Conservation (phyloP, 208 protist species). For the Strigomonas culicis region DNA sequence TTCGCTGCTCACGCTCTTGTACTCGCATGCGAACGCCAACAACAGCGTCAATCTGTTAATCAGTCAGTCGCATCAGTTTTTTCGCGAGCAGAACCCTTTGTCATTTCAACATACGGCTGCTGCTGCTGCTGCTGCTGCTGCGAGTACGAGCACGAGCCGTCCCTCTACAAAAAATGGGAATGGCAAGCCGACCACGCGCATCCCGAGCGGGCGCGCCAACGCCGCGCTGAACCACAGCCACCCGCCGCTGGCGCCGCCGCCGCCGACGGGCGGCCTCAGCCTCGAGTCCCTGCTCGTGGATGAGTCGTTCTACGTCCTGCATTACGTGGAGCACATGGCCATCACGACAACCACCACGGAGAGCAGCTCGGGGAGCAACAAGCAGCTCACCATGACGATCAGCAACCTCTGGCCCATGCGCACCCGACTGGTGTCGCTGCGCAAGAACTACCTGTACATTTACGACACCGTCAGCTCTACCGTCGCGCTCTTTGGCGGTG, state of each 20-base stretch:
- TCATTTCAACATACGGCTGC: too few species aligned
- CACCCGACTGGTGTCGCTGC: constrained; percentile 38
- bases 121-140: too few species aligned
- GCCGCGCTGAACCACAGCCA: background rate
- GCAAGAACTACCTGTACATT: constrained; percentile 46
- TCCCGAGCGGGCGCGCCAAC: too few species aligned
- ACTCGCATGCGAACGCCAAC: background rate
- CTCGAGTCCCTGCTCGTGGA: constrained; percentile 14
- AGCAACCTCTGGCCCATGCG: constrained; percentile 41
- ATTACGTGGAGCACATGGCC: constrained; percentile 35
- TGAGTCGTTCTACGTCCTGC: constrained; percentile 35
- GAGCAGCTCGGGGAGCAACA: background rate
- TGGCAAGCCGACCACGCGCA: too few species aligned
- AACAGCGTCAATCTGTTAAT: background rate
- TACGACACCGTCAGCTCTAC: constrained; percentile 50
- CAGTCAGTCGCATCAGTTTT: constrained; percentile 15
- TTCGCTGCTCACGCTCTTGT: too few species aligned
- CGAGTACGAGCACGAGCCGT: too few species aligned
- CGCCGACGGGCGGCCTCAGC: background rate
- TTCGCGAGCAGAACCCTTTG: constrained; percentile 10
- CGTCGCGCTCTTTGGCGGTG: constrained; percentile 25
- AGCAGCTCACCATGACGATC: constrained; percentile 15
- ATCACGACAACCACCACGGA: background rate
- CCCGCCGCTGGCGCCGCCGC: too few species aligned
- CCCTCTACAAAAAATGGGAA: background rate